These are phyloP conservation scores for Blumeriella jaapii DNA, from an alignment of 2,329 filamentous ascomycete genomes.

Conservation along the genomic window DNA sequence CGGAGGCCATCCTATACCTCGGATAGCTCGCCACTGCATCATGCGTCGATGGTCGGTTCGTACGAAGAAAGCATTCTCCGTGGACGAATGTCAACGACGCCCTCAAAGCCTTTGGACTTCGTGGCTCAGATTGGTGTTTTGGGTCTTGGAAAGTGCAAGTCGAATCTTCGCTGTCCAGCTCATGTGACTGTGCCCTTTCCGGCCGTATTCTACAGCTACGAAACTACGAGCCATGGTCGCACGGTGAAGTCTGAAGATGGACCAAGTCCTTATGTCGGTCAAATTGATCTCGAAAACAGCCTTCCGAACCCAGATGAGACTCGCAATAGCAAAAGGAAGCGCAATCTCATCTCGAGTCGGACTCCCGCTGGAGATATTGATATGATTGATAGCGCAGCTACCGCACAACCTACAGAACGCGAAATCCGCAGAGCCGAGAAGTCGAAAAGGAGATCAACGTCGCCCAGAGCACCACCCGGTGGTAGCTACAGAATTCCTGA, in stretches of 20 bases:
- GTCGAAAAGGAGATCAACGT: conserved; percentile 45
- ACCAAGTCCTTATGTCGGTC: conserved; percentile 90
- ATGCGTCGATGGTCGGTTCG: conserved; percentile 92
- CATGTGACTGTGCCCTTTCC: conserved; percentile 88
- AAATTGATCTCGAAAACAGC: conserved; percentile 80
- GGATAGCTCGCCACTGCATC: conserved; percentile 67
- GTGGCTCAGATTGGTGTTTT: conserved; percentile 91
- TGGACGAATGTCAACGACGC: conserved; percentile 92
- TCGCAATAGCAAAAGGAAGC: conserved; percentile 32
- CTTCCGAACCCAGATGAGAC: conserved; percentile 41
- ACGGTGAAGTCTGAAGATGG: conserved; percentile 60
- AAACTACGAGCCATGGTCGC: conserved; percentile 50
- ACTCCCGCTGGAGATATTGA: conserved; percentile 17
- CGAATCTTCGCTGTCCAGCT: conserved; percentile 71
- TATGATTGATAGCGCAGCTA: conserved; percentile 14
- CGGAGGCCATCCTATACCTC: conserved; percentile 61
- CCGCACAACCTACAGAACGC: conserved; percentile 23
- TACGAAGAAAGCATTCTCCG: conserved; percentile 95
- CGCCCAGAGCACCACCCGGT: conserved; percentile 61
- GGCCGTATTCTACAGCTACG: conserved; percentile 93
- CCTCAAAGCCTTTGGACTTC: conserved; percentile 86
- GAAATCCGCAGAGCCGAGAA: conserved; percentile 39
- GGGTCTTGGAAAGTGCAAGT: conserved; percentile 78
- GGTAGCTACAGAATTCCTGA: conserved; percentile 91
- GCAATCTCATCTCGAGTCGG: conserved; percentile 15